Evolutionary conservation across 352 stramenopile species (phyloP).

Genomic region (Albugo laibachii): DNA sequence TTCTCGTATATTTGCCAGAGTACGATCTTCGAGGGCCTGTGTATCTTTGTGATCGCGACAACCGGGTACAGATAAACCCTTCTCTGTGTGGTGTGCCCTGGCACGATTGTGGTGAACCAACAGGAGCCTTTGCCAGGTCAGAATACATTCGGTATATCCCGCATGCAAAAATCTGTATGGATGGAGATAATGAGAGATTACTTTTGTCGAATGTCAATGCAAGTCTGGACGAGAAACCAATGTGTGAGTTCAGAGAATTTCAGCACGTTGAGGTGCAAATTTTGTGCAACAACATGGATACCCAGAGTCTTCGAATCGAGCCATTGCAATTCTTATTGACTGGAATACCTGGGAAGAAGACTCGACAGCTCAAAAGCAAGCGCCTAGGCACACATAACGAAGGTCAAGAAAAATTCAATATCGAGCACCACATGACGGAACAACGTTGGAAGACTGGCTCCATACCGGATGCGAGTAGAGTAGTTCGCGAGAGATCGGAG

Average conservation of each 20-base stretch:
- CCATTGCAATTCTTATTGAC: slow-evolving; percentile 52
- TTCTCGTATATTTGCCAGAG: slow-evolving; percentile 84
- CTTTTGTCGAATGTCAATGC: slow-evolving; percentile 11
- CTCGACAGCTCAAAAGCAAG: no score
- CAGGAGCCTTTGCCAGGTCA: slow-evolving; percentile 28
- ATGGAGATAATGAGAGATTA: slow-evolving; percentile 12
- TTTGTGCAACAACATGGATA: slow-evolving; percentile 38
- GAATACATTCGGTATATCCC: slow-evolving; percentile 46
- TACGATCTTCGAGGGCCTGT: slow-evolving; percentile 84
- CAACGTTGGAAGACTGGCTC: no score
- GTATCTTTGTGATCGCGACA: slow-evolving; percentile 77
- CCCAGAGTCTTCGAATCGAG: slow-evolving; percentile 48
- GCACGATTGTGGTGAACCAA: slow-evolving; percentile 31
- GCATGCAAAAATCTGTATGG: slow-evolving; percentile 18
- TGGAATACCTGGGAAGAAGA: slow-evolving; percentile 18
- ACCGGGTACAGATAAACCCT: slow-evolving; percentile 69
- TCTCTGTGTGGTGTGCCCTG: slow-evolving; percentile 47
- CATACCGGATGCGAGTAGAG: no score
- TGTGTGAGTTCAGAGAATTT: slow-evolving; percentile 28
- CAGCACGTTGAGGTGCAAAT: slow-evolving; percentile 65
- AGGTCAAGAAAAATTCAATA: no score
- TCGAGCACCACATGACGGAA: no score
- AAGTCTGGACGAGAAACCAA: background rate
- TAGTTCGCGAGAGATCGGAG: no score
- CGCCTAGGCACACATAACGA: no score